These are phyloP conservation scores for Ogataea paraovalis DNA, from an alignment of 805 yeast genomes.

Conservation along the genomic window DNA sequence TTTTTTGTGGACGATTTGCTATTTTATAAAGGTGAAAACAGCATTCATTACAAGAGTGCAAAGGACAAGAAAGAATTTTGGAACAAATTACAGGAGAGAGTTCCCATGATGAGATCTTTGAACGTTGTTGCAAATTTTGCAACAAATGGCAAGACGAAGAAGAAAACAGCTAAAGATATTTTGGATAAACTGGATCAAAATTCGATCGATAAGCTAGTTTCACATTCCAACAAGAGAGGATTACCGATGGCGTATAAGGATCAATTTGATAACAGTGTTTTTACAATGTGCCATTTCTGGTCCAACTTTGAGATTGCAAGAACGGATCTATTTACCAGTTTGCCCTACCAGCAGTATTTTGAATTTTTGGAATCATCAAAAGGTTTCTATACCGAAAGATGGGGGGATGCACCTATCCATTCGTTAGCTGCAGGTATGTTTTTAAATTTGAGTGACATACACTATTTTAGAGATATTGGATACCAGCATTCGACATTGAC, in stretches of 20 bases:
- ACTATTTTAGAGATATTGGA: conserved; percentile 91
- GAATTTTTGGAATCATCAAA: conserved; percentile 63
- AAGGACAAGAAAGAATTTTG: conserved; percentile 25
- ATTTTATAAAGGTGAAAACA: conserved; percentile 32
- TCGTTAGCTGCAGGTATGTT: conserved; percentile 81
- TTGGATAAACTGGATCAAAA: conserved; percentile 26
- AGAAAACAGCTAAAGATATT: neutral
- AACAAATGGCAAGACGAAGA: conserved; percentile 4
- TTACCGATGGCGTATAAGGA: conserved; percentile 42
- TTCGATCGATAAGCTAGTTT: conserved; percentile 36
- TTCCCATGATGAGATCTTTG: conserved; percentile 25
- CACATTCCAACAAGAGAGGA: conserved; percentile 33
- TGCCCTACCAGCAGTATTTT: conserved; percentile 64
- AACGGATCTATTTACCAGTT: conserved; percentile 66
- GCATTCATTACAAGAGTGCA: conserved; percentile 26
- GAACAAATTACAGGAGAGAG: conserved; percentile 20
- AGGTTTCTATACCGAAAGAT: conserved; percentile 86
- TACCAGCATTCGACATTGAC: conserved; percentile 75
- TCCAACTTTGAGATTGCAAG: conserved; percentile 90
- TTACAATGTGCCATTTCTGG: conserved; percentile 87
- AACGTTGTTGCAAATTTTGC: conserved; percentile 4
- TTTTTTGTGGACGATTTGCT: conserved; percentile 48
- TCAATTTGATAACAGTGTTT: conserved; percentile 61
- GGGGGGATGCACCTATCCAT: conserved; percentile 98
- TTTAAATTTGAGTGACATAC: conserved; percentile 64